Percentiles rank a stretch among this genome's conserved stretches.
Conservation (phyloP, 208 protist species). For the Trypanosoma rangeli region DNA sequence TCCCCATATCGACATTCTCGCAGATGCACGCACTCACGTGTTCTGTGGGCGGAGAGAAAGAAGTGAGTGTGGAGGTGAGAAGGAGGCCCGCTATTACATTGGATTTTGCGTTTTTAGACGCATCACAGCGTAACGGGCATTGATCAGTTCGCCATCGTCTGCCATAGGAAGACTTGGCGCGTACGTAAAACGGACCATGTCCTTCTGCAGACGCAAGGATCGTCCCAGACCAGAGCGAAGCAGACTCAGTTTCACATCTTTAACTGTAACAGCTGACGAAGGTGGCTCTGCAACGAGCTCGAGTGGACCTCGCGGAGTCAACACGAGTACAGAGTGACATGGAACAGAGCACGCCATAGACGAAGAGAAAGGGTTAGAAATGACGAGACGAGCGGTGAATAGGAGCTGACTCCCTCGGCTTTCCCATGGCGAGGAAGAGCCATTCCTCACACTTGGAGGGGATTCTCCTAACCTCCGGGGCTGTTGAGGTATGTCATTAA, state of each 20-base stretch:
- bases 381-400: slow-evolving; percentile 15
- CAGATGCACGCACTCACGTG: too few species aligned
- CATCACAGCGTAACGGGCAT: slow-evolving; percentile 40
- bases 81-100: slow-evolving; percentile 3
- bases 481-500: background rate
- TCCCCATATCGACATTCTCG: too few species aligned
- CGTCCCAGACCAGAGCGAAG: slow-evolving; percentile 49
- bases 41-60: slow-evolving; percentile 5
- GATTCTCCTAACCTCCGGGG: background rate
- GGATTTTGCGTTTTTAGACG: slow-evolving; percentile 29
- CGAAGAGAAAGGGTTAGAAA: background rate
- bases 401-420: background rate
- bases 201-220: slow-evolving; percentile 33
- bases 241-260: slow-evolving; percentile 49
- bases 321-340: slow-evolving; percentile 38
- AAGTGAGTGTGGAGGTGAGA: slow-evolving; percentile 19
- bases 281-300: slow-evolving; percentile 36
- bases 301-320: slow-evolving; percentile 44
- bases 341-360: background rate
- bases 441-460: background rate
- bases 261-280: slow-evolving; percentile 23
- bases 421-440: slow-evolving; percentile 18
- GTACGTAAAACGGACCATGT: slow-evolving; percentile 37
- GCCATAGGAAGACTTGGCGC: slow-evolving; percentile 32
- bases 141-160: slow-evolving; percentile 28